Evolutionary conservation across 1,284 basidiomycete genomes (phyloP).

Genomic region (Calocybe gambosa): DNA sequence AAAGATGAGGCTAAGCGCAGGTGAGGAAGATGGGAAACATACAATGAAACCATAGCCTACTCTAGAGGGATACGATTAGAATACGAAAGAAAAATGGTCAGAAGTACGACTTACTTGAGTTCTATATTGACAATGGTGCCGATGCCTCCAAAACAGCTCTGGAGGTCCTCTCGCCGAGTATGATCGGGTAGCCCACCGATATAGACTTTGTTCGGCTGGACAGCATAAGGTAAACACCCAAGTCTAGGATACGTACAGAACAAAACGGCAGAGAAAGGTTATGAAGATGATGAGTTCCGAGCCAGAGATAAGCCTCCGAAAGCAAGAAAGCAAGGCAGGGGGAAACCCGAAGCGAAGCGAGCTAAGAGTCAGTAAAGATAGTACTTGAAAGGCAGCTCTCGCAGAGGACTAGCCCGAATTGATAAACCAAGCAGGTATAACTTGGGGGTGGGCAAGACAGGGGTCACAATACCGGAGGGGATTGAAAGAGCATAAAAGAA

Average conservation of each 20-base stretch:
- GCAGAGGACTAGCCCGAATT: slow-evolving; percentile 18
- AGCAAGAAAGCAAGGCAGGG: slow-evolving; percentile 27
- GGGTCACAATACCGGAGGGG: slow-evolving; percentile 15
- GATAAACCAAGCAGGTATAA: slow-evolving; percentile 15
- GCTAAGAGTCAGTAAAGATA: slow-evolving; percentile 21
- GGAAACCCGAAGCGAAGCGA: slow-evolving; percentile 26
- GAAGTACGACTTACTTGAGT: slow-evolving; percentile 65
- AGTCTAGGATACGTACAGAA: slow-evolving; percentile 35
- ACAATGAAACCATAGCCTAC: slow-evolving; percentile 83
- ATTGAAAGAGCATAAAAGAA: slow-evolving; percentile 18
- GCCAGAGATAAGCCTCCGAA: slow-evolving; percentile 28
- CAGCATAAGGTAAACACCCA: slow-evolving; percentile 63
- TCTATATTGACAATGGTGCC: slow-evolving; percentile 73
- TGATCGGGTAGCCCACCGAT: slow-evolving; percentile 81
- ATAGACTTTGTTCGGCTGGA: slow-evolving; percentile 85
- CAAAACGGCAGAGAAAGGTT: slow-evolving; percentile 40
- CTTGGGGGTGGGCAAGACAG: slow-evolving; percentile 12
- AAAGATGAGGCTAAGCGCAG: slow-evolving; percentile 1
- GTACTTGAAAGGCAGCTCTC: slow-evolving; percentile 12
- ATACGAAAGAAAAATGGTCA: slow-evolving; percentile 7
- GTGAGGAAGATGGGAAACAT: slow-evolving; percentile 25
- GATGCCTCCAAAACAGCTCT: slow-evolving; percentile 78
- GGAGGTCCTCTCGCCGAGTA: slow-evolving; percentile 75
- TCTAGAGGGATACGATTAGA: slow-evolving; percentile 30
- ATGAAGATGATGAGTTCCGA: slow-evolving; percentile 26